Evolutionary conservation across 495 filamentous ascomycete species (phyloP), one percentile per base, ranked within the genome.

Genomic region (Parathielavia appendiculata): DNA sequence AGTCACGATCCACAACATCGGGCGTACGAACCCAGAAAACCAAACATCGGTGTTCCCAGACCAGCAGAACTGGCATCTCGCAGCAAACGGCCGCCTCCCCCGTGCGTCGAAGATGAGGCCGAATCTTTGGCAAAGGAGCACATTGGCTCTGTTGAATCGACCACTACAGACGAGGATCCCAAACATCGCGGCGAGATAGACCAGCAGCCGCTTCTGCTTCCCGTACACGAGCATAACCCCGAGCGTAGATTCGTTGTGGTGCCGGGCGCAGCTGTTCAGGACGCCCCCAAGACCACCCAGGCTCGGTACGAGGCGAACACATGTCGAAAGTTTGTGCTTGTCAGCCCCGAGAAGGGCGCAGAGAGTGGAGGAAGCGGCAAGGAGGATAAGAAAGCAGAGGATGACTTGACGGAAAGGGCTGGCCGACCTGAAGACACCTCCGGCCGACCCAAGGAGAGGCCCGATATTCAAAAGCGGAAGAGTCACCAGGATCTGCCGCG

Each of bases 221-320:
- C 66, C 4, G 69, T 78, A 2, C 66, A 71, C 60, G 72, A 78
- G 30, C 52, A 72, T 51, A 79, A 79, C 51, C 71, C 75, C 11
- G 77, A 79, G 67, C 70, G 77, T 26, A 69, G 77, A 20, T 79
- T 79, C 34, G 69, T 79, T 0, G 48, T 77, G 44, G 60, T 79
- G 5, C 62, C 71, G 20, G 70, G 70, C 46, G 56, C 66, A 19
- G 63, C 56, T 30, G 44, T 16, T 26, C 59, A 70, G 16, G 60
- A 59, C 30, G 61, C 57, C 4, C 54, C 48, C 17, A 54, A 54
- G 32, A 59, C 60, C 52, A 38, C 57, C 14, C 66, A 64, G 30
- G 54, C 66, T 6, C 64, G 65, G 12, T 76, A 76, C 38, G 69
- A 76, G 22, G 73, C 71, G 13, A 76, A 76, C 53, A 77, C 72